Conservation (phyloP, 169 alveolate genomes). For the Babesia bigemina region DNA sequence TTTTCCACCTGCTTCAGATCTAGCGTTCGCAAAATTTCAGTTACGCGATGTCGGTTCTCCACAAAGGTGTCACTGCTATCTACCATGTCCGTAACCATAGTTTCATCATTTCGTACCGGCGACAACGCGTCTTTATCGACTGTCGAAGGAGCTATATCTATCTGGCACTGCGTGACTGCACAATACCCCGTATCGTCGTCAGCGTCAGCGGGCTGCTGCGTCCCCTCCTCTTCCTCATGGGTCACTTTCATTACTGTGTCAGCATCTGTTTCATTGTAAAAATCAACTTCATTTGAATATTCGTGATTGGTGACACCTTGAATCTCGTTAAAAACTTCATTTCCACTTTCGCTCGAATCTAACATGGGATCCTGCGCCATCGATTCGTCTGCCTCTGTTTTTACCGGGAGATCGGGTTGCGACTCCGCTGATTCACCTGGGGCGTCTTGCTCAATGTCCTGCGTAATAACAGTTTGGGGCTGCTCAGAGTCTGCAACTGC, state of each 20-base stretch:
- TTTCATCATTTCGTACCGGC: background rate
- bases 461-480: no score
- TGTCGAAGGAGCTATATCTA: background rate
- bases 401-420: no score
- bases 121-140: background rate
- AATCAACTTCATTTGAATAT: background rate
- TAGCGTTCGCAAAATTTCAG: background rate
- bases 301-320: background rate
- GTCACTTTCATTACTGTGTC: background rate
- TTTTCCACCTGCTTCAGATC: background rate
- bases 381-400: no score
- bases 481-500: no score
- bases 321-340: background rate
- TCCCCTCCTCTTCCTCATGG: background rate
- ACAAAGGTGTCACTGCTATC: background rate
- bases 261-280: background rate
- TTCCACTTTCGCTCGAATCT: background rate
- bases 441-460: no score
- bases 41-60: background rate
- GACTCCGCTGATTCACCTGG: no score
- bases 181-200: background rate
- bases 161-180: background rate
- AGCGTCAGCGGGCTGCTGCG: background rate
- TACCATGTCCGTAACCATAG: background rate
- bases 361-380: background rate